These are phyloP conservation scores for Pleurotus cornucopiae DNA, from an alignment of 768 basidiomycete genomes.

Conservation along the genomic window DNA sequence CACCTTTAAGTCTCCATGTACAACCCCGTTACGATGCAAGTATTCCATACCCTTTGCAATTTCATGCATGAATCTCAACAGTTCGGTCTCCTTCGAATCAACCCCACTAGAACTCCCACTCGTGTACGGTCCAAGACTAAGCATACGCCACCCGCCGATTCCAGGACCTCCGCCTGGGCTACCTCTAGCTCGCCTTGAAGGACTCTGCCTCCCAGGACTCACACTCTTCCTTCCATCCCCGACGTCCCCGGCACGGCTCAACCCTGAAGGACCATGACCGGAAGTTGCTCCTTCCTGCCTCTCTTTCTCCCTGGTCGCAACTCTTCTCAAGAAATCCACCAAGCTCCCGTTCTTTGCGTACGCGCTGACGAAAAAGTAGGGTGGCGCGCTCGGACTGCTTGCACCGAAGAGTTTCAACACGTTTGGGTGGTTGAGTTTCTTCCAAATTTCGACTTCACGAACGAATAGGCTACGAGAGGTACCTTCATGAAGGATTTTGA, in stretches of 20 bases:
- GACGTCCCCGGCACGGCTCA: conserved; percentile 10
- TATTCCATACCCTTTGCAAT: conserved; percentile 82
- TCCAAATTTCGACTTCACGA: conserved; percentile 71
- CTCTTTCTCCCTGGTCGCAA: conserved; percentile 21
- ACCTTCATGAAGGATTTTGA: conserved; percentile 66
- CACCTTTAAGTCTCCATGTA: conserved; percentile 84
- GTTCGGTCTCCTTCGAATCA: conserved; percentile 23
- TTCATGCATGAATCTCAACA: conserved; percentile 63
- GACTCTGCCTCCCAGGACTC: conserved; percentile 5
- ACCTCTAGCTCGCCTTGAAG: background rate
- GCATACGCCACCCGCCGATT: conserved; percentile 6
- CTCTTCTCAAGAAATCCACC: conserved; percentile 48
- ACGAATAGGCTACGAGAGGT: conserved; percentile 64
- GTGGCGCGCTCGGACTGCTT: conserved; percentile 64
- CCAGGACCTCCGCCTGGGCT: conserved; percentile 4
- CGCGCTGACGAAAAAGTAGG: conserved; percentile 79
- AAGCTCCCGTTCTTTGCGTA: conserved; percentile 66
- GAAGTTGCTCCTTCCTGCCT: conserved; percentile 9
- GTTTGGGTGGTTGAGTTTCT: conserved; percentile 59
- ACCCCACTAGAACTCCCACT: conserved; percentile 4
- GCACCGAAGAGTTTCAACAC: conserved; percentile 77
- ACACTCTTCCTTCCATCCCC: conserved; percentile 3
- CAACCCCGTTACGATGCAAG: conserved; percentile 59
- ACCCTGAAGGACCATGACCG: conserved; percentile 13
- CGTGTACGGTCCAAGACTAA: conserved; percentile 6